These are phyloP conservation scores for Cladosporium sp. DNA, from an alignment of 2,329 filamentous ascomycete genomes.

Conservation along the genomic window DNA sequence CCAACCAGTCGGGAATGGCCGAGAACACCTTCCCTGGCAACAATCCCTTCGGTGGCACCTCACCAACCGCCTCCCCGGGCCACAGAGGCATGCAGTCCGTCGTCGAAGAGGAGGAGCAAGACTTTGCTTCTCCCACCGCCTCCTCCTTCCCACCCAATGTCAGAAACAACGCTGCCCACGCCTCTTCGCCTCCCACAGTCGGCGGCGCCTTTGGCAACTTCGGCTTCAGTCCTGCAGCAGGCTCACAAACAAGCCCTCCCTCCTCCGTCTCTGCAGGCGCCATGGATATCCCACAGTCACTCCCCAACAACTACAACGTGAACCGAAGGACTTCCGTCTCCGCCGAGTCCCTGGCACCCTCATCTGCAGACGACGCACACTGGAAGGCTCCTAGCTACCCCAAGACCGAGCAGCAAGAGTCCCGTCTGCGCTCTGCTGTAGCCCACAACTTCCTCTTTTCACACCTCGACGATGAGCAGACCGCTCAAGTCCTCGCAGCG, in stretches of 20 bases:
- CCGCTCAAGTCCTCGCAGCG: conserved; percentile 80
- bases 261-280: conserved; percentile 45
- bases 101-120: conserved; percentile 80
- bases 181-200: conserved; percentile 42
- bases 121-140: conserved; percentile 70
- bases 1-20: conserved; percentile 60
- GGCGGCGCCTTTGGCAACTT: conserved; percentile 38
- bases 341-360: conserved; percentile 91
- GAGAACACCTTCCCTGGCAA: conserved; percentile 73
- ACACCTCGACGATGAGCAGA: conserved; percentile 92
- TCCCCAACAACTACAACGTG: conserved; percentile 92
- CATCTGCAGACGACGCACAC: conserved; percentile 77
- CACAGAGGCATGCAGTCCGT: conserved; percentile 60
- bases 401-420: conserved; percentile 79
- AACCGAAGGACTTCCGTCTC: conserved; percentile 93
- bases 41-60: conserved; percentile 69
- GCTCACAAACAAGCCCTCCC: conserved; percentile 33
- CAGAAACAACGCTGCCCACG: conserved; percentile 43
- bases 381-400: conserved; percentile 85
- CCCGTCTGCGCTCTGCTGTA: conserved; percentile 77
- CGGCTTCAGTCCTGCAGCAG: conserved; percentile 29
- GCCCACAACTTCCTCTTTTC: conserved; percentile 90
- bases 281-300: conserved; percentile 62
- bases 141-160: conserved; percentile 46
- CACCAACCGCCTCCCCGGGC: conserved; percentile 18